A percentile compares a stretch with the other conserved stretches of the same genome.
Evolutionary conservation across 2,329 filamentous ascomycete species (phyloP).

Genomic region (Cercospora sesami): DNA sequence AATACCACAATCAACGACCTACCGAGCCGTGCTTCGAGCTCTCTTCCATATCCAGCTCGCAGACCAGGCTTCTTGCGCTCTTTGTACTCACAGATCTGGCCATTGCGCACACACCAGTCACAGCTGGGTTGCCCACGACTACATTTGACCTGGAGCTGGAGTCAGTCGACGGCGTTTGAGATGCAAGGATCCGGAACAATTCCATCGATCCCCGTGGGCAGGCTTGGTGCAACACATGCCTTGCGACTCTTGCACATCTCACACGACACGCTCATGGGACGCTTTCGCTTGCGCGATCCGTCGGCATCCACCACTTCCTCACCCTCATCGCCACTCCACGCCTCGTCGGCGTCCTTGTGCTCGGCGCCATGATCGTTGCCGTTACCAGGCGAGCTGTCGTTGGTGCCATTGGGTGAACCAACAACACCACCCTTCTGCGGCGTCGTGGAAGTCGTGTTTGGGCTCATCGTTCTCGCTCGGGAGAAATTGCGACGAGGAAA

Average conservation of each 20-base stretch:
- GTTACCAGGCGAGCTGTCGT: slow-evolving; percentile 21
- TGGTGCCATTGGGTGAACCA: slow-evolving; percentile 24
- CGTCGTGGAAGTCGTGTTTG: slow-evolving; percentile 18
- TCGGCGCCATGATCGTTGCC: slow-evolving; percentile 24
- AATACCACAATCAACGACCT: slow-evolving; percentile 35
- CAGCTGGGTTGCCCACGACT: slow-evolving; percentile 75
- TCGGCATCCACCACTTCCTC: slow-evolving; percentile 41
- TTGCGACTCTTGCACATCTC: slow-evolving; percentile 81
- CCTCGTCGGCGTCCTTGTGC: slow-evolving; percentile 37
- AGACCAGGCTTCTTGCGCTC: slow-evolving; percentile 70
- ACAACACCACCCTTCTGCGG: slow-evolving; percentile 18
- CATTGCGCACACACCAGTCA: slow-evolving; percentile 69
- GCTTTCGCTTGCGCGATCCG: slow-evolving; percentile 50
- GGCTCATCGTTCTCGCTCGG: slow-evolving; percentile 9
- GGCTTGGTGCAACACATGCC: slow-evolving; percentile 47
- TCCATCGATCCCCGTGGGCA: background rate
- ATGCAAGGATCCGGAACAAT: slow-evolving; percentile 2
- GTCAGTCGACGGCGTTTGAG: slow-evolving; percentile 11
- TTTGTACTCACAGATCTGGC: slow-evolving; percentile 66
- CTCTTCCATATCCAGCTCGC: slow-evolving; percentile 55
- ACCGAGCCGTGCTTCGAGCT: slow-evolving; percentile 61
- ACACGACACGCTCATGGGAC: slow-evolving; percentile 53
- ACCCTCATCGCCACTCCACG: slow-evolving; percentile 42
- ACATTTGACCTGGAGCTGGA: slow-evolving; percentile 55
- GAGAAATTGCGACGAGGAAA: slow-evolving; percentile 21